Percentiles rank a stretch among this genome's conserved stretches.
phyloP scores from a whole-genome alignment of 441 rosid species.

The Adansonia gregorii region DNA sequence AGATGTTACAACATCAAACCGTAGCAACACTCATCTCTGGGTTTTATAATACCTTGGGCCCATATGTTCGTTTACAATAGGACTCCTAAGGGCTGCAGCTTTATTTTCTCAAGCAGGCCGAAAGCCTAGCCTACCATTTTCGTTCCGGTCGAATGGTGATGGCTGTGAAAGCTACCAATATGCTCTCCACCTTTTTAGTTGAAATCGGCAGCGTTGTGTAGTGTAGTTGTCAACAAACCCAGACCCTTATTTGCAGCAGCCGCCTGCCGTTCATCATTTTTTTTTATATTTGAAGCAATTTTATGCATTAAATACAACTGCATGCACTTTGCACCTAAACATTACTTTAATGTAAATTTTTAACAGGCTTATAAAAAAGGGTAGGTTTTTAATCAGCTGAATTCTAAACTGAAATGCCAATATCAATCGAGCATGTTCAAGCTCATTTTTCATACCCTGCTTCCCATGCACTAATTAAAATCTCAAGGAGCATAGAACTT shows the following conservation, averaged over 20 bases:
- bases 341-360: background rate
- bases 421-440: background rate
- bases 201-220: background rate
- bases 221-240: background rate
- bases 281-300: background rate
- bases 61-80: background rate
- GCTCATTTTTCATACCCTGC: background rate
- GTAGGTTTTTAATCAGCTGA: background rate
- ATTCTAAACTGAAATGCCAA: background rate
- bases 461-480: background rate
- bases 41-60: background rate
- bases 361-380: background rate
- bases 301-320: background rate
- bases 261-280: background rate
- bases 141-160: background rate
- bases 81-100: background rate
- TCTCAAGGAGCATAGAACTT: background rate
- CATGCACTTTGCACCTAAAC: background rate
- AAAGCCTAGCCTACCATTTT: background rate
- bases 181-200: background rate
- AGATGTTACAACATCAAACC: background rate
- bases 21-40: background rate
- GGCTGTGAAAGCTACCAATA: background rate
- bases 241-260: background rate
- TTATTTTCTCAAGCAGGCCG: background rate